Evolutionary conservation across 2,329 filamentous ascomycete species (phyloP), one percentile per base, ranked within the genome.

Genomic region (Diaporthe australafricana): DNA sequence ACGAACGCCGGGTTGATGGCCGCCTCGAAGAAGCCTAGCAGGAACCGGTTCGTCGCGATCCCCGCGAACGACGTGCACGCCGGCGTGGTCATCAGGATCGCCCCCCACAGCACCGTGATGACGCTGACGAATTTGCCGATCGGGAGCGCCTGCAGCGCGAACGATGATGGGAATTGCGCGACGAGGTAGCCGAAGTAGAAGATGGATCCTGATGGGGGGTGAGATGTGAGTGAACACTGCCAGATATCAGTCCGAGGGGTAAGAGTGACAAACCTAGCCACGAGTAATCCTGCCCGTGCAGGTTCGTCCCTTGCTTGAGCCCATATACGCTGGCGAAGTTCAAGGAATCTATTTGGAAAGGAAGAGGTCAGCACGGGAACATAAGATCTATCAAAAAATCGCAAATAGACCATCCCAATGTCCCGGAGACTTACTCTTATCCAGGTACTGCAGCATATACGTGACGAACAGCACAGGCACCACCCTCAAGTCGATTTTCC

Each of bases 1-100:
- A 89, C 87, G 72, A 89, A 87, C 0, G 85, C 86, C 1, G 90
- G 90, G 75, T 90, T 88, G 2, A 87, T 82, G 68, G 86, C 87
- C 0, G 89, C 87, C 78, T 91, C 89, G 3, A 87, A 85, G 4
- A 88, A 83, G 38, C 89, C 89, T 3, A 88, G 84, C 6, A 91
- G 81, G 32, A 87, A 87, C 53, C 89, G 85, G 53, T 90, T 84
- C 5, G 84, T 83, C n/a, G 87, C 87, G 17, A 91, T 83, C 0
- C 86, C 86, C 2, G 81, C 80, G 74, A 90, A 91, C 72, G 86
- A 87, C 55, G 84, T 85, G 75, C 86, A 88, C 47, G 85, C 87
- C 12, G 85, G 84, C 0, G 83, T 86, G 0, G 83, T 82, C 72
- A 85, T 82, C 27, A 87, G 79, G 17, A 88, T 83, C 7, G 81